Conservation (phyloP, 129 eudicot genomes). For the Saussurea involucrata region DNA sequence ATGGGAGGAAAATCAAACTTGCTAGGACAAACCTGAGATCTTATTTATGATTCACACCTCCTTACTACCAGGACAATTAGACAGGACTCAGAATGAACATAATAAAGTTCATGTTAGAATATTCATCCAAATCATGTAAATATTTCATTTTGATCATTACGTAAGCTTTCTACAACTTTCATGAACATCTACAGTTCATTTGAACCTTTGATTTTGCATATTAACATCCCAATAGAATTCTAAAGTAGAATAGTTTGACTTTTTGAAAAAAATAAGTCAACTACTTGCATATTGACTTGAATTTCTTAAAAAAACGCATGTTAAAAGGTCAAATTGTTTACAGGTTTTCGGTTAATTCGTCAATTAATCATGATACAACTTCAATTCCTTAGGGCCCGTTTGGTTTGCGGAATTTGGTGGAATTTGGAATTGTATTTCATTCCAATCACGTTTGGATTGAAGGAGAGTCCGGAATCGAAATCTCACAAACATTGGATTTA, state of each 20-base stretch:
- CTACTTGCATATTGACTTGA: not conserved
- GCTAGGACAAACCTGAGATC: not conserved
- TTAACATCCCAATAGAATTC: not conserved
- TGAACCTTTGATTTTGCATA: not conserved
- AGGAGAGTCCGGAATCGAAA: too few relatives aligned
- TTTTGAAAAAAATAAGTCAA: not conserved
- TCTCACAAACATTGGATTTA: too few relatives aligned
- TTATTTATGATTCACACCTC: too few relatives aligned
- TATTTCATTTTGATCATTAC: too few relatives aligned
- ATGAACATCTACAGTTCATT: not conserved
- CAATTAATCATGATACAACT: not conserved
- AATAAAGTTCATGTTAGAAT: too few relatives aligned
- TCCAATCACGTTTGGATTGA: too few relatives aligned
- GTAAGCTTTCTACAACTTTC: not conserved
- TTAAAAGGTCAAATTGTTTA: too few relatives aligned
- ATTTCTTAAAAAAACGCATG: not conserved
- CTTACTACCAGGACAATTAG: not conserved
- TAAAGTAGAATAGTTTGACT: too few relatives aligned
- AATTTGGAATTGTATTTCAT: too few relatives aligned
- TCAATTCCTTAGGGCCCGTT: not conserved
- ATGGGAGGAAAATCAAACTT: too few relatives aligned
- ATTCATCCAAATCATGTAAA: too few relatives aligned
- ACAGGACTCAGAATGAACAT: not conserved
- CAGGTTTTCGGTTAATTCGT: not conserved
- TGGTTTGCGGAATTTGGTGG: too few relatives aligned